These are phyloP conservation scores for Elasticomyces elasticus DNA, from an alignment of 495 filamentous ascomycete genomes.

Conservation along the genomic window DNA sequence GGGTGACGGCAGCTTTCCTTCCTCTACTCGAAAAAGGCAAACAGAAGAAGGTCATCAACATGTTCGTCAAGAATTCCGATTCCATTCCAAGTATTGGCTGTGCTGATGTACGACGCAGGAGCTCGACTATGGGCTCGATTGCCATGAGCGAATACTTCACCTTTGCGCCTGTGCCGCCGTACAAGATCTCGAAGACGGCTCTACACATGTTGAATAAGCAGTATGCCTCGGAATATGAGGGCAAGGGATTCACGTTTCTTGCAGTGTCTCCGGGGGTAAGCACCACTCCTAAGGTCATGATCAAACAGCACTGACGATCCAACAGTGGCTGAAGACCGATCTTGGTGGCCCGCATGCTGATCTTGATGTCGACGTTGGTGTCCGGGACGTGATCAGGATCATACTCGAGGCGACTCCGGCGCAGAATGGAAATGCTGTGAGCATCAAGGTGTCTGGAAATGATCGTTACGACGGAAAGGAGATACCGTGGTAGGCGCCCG, in stretches of 20 bases:
- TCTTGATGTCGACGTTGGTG: slow-evolving; percentile 36
- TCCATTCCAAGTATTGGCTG: slow-evolving; percentile 16
- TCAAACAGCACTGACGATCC: slow-evolving; percentile 8
- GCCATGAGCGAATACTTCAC: background rate
- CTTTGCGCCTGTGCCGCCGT: slow-evolving; percentile 22
- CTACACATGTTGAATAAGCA: slow-evolving; percentile 20
- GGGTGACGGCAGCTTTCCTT: slow-evolving; percentile 21
- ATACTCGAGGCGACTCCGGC: slow-evolving; percentile 30
- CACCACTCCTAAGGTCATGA: slow-evolving; percentile 4
- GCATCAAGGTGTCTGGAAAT: slow-evolving; percentile 39
- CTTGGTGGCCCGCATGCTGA: slow-evolving; percentile 38
- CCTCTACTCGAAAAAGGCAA: slow-evolving; percentile 12
- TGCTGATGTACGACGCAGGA: background rate
- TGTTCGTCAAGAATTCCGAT: slow-evolving; percentile 16
- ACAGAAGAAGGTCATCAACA: slow-evolving; percentile 22
- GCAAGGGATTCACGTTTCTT: slow-evolving; percentile 19
- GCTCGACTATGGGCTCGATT: slow-evolving; percentile 3
- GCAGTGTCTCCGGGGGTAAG: slow-evolving; percentile 25
- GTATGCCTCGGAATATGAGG: slow-evolving; percentile 11
- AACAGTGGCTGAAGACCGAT: slow-evolving; percentile 43
- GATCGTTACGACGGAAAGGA: slow-evolving; percentile 11
- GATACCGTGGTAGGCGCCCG: slow-evolving; percentile 2
- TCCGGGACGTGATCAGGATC: slow-evolving; percentile 38
- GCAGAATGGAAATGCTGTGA: slow-evolving; percentile 39
- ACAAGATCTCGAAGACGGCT: slow-evolving; percentile 21